Evolutionary conservation across 805 yeast genomes (phyloP), one percentile per base, ranked within the genome.

Genomic region (Wickerhamomyces bovis): DNA sequence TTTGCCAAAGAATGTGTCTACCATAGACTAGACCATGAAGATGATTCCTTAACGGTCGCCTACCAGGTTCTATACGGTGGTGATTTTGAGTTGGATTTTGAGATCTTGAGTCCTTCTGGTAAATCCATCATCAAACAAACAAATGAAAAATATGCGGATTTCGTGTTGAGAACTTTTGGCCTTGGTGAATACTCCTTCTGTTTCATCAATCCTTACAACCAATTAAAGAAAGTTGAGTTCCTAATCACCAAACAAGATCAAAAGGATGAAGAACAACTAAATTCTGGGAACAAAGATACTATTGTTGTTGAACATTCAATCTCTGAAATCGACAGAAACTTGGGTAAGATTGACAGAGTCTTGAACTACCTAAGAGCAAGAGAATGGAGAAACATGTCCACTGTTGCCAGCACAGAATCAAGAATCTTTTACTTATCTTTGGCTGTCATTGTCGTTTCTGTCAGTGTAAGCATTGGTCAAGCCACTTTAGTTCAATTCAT

Each of bases 331-430:
- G 83, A 78, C 57, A 65, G 72, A 55, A 81, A 78, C 62, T 68
- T 80, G 59, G 78, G 75, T 54, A 80, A 76, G 51, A 75, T 80
- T 52, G 74, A 70, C 54, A 77, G 75, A 61, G 69, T 79, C 68
- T 71, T 92, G 67, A 88, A 85, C 61, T 89, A 94, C 67, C 81
- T 92, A 71, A 89, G 89, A 73, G 89, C 97, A 16, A 85, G 99
- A 73, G 96, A 90, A 73, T 85, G 88, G 79, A 83, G 99, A 74
- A 94, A 94, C 70, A 94, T 89, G 78, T 85, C 92, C 43, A 88
- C 96, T 39, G 96, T 88, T 52, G 74, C 75, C 65, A 79, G 88
- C 43, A 88, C 96, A 28, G 87, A 83, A 60, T 70, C 82, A 18
- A 80, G 95, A 62, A 76, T 88, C 49, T 83, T 85, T 62, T 87